Evolutionary conservation across 305 asterid genomes (phyloP), one percentile per base, ranked within the genome.

Genomic region (Rubia occidens): DNA sequence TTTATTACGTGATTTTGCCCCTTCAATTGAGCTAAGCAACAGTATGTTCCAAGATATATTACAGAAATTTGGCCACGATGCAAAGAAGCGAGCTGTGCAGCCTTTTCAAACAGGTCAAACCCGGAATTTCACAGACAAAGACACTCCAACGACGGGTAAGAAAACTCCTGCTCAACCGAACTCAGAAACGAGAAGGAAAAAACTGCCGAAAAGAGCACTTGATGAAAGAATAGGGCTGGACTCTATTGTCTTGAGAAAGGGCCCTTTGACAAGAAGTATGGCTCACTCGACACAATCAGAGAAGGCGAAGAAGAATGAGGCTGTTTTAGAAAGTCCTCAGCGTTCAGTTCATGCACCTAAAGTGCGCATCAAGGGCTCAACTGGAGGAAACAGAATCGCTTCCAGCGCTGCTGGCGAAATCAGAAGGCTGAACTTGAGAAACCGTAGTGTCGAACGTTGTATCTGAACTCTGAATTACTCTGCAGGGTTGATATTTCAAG

Each of bases 1-100:
- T 69, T 59, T 68, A 21, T n/a, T 76, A 65, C 81, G 72, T 32
- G 84, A 83, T 74, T 73, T 72, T 67, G 68, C 71, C 26, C 69
- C 55, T 72, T 68, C 78, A n/a, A 42, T 69, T 42, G 49, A 60
- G 79, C 64, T 60, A 9, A 66, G 67, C 55, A 71, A 40, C 47
- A 45, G 42, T 21, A 67, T 76, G 53, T 72, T 74, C 53, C 65
- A 68, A 15, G 83, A 79, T 69, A 75, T 78, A 72, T 70, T 62
- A 60, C 79, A 77, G 60, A 75, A 71, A 64, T 72, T 35, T 20
- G 63, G 76, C 37, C 66, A 45, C 44, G 65, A 59, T 69, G 64
- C 76, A 45, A 53, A 39, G 8, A 21, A 17, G 24, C 26, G 53
- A 61, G 79, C 49, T 60, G 65, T 24, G 18, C 49, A 81, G 29